Evolutionary conservation across 495 filamentous ascomycete genomes (phyloP).

Genomic region (Massariosphaeria phaeospora): DNA sequence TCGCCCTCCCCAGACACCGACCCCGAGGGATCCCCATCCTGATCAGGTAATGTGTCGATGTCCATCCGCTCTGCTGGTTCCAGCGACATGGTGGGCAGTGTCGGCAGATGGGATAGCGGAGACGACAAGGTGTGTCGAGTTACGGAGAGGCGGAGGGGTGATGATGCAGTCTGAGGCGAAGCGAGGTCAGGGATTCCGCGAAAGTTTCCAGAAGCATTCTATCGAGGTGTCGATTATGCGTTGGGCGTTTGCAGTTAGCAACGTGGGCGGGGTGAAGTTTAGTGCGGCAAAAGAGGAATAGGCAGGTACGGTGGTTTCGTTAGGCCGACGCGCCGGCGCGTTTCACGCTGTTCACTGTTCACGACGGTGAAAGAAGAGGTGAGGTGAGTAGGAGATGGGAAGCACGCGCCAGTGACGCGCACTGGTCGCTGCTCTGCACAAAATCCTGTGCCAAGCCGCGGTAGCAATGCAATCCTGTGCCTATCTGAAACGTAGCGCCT

Average conservation of each 20-base stretch:
- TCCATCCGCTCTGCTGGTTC: constrained; percentile 17
- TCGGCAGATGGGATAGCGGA: background rate
- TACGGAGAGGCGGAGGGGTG: constrained; percentile 12
- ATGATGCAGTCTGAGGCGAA: constrained; percentile 17
- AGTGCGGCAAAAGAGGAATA: background rate
- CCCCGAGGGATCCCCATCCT: constrained; percentile 10
- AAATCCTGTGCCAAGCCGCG: too few species aligned
- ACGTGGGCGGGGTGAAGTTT: constrained; percentile 1
- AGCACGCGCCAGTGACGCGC: too few species aligned
- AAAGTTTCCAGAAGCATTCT: constrained; percentile 30
- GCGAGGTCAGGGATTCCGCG: constrained; percentile 19
- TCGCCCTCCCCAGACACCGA: constrained; percentile 17
- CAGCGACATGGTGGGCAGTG: constrained; percentile 6
- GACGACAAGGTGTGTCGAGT: constrained; percentile 7
- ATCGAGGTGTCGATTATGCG: constrained; percentile 13
- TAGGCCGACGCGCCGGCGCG: constrained; percentile 9
- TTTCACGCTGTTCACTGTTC: constrained; percentile 17
- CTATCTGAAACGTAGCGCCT: constrained; percentile 18
- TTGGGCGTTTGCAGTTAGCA: constrained; percentile 8
- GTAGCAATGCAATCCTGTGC: too few species aligned
- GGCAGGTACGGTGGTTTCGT: background rate
- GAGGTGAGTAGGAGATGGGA: too few species aligned
- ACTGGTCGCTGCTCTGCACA: too few species aligned
- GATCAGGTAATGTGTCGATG: constrained; percentile 1
- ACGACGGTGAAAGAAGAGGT: too few species aligned